phyloP scores from a whole-genome alignment of 805 yeast genomes.

The Ogataea paraovalis region DNA sequence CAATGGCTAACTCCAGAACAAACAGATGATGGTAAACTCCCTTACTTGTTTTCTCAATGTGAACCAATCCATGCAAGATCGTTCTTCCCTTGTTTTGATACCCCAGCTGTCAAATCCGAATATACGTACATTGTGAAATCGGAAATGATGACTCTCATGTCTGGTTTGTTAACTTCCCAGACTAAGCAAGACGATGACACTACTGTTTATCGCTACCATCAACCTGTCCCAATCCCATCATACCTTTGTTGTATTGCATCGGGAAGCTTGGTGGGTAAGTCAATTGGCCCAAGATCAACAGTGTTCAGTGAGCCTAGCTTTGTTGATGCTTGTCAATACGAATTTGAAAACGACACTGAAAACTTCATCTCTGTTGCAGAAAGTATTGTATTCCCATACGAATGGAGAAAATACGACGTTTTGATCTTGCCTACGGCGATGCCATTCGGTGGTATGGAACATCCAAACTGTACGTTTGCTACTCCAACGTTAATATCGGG shows the following conservation, averaged over 20 bases:
- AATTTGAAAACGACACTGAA: constrained; percentile 79
- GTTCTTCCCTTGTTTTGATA: constrained; percentile 85
- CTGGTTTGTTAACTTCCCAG: constrained; percentile 42
- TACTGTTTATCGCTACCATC: constrained; percentile 49
- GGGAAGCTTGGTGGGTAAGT: constrained; percentile 65
- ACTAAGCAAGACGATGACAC: constrained; percentile 31
- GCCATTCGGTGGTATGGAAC: constrained; percentile 96
- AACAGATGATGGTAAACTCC: constrained; percentile 66
- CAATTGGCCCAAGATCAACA: constrained; percentile 82
- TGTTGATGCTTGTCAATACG: constrained; percentile 66
- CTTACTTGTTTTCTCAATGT: constrained; percentile 81
- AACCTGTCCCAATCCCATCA: constrained; percentile 80
- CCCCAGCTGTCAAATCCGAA: constrained; percentile 76
- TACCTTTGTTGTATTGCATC: constrained; percentile 82
- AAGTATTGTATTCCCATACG: constrained; percentile 68
- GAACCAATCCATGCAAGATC: constrained; percentile 91
- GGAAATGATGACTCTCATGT: constrained; percentile 64
- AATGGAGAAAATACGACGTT: constrained; percentile 81
- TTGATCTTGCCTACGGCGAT: constrained; percentile 71
- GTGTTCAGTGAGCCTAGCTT: constrained; percentile 76
- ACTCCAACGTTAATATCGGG: constrained; percentile 86
- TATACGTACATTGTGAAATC: constrained; percentile 58
- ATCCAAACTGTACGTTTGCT: constrained; percentile 85
- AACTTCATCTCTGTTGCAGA: constrained; percentile 77
- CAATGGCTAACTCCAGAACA: constrained; percentile 78